phyloP scores from a whole-genome alignment of 176 grass and related monocot genomes.

The Puccinellia tenuiflora region DNA sequence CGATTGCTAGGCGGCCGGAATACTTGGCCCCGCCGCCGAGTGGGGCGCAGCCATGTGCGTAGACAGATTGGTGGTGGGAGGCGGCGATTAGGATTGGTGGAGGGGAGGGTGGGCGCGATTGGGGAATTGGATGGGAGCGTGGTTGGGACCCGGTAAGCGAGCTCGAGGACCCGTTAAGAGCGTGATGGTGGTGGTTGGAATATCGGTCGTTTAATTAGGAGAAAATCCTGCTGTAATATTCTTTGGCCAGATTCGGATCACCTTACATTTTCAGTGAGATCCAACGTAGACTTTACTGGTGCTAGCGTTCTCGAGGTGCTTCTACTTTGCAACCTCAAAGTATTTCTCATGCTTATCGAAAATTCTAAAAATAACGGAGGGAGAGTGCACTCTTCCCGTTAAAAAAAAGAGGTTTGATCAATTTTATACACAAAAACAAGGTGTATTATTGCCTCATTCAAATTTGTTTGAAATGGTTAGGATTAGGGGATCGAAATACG shows the following conservation, averaged over 20 bases:
- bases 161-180: constrained; percentile 14
- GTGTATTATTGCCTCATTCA: no score
- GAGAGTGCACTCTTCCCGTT: no score
- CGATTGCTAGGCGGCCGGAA: background rate
- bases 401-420: no score
- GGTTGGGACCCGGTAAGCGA: constrained; percentile 8
- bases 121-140: constrained; percentile 5
- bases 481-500: no score
- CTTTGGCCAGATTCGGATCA: background rate
- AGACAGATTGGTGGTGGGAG: constrained; percentile 35
- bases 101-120: background rate
- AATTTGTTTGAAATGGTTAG: no score
- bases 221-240: background rate
- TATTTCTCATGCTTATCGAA: no score
- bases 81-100: constrained; percentile 22
- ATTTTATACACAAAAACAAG: no score
- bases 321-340: background rate
- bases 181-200: background rate
- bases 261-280: background rate
- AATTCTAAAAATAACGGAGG: no score
- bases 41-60: constrained; percentile 29
- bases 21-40: constrained; percentile 2
- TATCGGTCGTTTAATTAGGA: background rate
- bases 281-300: background rate
- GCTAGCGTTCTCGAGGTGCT: background rate